Evolutionary conservation across 2,329 filamentous ascomycete genomes (phyloP).

Genomic region (Aureobasidium sp.): DNA sequence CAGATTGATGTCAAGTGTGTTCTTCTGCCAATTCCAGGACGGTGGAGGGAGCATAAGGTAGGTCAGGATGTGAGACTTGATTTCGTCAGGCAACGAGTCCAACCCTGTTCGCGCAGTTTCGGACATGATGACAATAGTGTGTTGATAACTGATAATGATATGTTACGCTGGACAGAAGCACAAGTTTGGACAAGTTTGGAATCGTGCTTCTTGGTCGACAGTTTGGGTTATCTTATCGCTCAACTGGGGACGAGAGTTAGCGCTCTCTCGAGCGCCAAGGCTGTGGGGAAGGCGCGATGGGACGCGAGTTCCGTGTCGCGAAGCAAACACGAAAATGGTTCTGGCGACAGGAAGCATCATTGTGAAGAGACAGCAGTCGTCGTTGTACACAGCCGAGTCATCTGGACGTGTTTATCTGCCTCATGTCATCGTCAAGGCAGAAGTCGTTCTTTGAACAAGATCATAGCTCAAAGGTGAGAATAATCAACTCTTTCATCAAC

Average conservation of each 20-base stretch:
- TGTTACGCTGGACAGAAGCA: not conserved
- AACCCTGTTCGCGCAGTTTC: not conserved
- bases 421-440: constrained; percentile 39
- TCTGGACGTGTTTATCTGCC: not conserved
- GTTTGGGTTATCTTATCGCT: not conserved
- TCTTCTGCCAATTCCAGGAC: constrained; percentile 40
- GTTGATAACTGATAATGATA: not conserved
- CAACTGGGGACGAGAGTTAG: not conserved
- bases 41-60: constrained; percentile 44
- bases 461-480: constrained; percentile 30
- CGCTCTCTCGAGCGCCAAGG: not conserved
- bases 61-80: constrained; percentile 49
- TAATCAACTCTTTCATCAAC: not conserved
- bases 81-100: constrained; percentile 49
- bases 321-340: not conserved
- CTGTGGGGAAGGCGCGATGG: not conserved
- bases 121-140: not conserved
- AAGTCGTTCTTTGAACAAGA: constrained; percentile 45
- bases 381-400: too few relatives aligned
- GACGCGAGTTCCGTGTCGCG: constrained; percentile 1
- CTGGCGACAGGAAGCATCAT: not conserved
- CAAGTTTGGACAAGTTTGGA: not conserved
- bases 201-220: not conserved
- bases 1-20: constrained; percentile 41
- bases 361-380: not conserved